These are phyloP conservation scores for Aspergillus indologenus DNA, from an alignment of 495 filamentous ascomycete species.

Conservation along the genomic window DNA sequence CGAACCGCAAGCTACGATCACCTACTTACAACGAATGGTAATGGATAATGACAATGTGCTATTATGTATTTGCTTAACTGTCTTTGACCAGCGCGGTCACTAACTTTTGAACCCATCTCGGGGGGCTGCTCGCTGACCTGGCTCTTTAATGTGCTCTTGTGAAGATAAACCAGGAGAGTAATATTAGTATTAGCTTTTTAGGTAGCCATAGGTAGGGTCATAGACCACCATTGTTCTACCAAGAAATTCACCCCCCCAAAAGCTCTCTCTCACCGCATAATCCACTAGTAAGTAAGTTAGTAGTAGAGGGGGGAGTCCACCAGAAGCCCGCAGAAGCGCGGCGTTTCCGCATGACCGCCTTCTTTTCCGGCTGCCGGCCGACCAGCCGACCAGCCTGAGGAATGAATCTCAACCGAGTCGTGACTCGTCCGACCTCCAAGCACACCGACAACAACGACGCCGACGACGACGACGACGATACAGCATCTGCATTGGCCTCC, in stretches of 20 bases:
- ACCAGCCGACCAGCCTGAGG: slow-evolving; percentile 4
- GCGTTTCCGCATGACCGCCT: slow-evolving; percentile 12
- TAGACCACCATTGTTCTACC: not conserved
- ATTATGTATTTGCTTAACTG: not conserved
- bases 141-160: not conserved
- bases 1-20: no score
- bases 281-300: not conserved
- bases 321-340: slow-evolving; percentile 16
- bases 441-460: not conserved
- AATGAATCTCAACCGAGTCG: slow-evolving; percentile 1
- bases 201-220: not conserved
- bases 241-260: no score
- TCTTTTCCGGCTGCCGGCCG: slow-evolving; percentile 4
- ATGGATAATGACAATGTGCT: slow-evolving; percentile 2
- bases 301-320: not conserved
- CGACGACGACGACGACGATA: slow-evolving; percentile 12
- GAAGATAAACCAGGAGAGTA: not conserved
- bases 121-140: not conserved
- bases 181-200: not conserved
- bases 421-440: not conserved
- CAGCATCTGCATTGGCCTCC: slow-evolving; percentile 12
- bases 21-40: not conserved
- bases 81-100: not conserved
- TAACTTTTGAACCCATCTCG: not conserved
- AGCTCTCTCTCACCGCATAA: not conserved